Evolutionary conservation across 257 asterid species (phyloP).

Genomic region (Datura wrightii): DNA sequence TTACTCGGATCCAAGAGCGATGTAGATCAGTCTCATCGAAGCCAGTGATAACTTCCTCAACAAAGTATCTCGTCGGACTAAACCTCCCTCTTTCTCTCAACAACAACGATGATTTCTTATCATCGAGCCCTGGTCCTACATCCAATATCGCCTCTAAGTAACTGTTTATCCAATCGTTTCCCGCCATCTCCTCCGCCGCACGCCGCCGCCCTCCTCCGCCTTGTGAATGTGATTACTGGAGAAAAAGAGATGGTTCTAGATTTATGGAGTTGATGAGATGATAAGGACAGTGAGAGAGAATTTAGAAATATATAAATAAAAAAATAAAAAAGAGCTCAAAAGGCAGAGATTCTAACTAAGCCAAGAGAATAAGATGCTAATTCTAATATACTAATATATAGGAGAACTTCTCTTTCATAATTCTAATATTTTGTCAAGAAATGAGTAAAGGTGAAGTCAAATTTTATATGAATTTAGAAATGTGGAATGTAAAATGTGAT

Average conservation of each 20-base stretch:
- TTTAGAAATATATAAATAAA: background rate
- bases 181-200: slow-evolving; percentile 68
- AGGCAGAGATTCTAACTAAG: background rate
- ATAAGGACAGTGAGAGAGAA: slow-evolving; percentile 21
- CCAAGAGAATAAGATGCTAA: background rate
- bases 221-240: background rate
- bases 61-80: slow-evolving; percentile 90
- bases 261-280: slow-evolving; percentile 30
- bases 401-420: background rate
- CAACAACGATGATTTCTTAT: slow-evolving; percentile 74
- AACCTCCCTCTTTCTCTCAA: slow-evolving; percentile 94
- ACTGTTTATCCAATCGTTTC: slow-evolving; percentile 96
- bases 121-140: slow-evolving; percentile 84
- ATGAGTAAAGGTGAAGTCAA: background rate
- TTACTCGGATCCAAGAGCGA: slow-evolving; percentile 90
- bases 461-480: background rate
- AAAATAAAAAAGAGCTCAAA: background rate
- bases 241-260: slow-evolving; percentile 4
- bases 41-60: slow-evolving; percentile 90
- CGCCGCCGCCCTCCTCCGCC: slow-evolving; percentile 32
- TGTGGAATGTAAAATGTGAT: background rate
- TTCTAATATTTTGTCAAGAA: background rate
- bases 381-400: background rate
- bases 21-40: slow-evolving; percentile 97
- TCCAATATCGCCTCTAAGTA: slow-evolving; percentile 93